A percentile compares a stretch with the other conserved stretches of the same genome.
These are phyloP conservation scores for Heliophila coronopifolia DNA, from an alignment of 441 rosid genomes.

Conservation along the genomic window DNA sequence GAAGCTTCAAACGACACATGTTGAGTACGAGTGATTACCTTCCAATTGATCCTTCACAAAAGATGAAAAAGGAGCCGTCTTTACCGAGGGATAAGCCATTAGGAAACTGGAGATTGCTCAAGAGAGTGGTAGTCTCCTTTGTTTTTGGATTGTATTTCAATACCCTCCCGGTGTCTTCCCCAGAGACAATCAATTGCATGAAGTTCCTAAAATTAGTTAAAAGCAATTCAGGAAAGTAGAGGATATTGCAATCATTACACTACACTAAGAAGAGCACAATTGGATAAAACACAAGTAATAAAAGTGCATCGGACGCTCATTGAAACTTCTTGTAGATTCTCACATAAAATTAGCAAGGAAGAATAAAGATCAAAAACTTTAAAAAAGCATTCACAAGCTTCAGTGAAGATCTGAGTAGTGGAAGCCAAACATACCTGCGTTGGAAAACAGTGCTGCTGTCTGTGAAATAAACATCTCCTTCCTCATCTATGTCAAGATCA, in stretches of 20 bases:
- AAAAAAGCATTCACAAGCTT: background rate
- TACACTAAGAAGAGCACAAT: background rate
- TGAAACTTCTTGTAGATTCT: background rate
- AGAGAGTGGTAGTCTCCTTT: slow-evolving; percentile 64
- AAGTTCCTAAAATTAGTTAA: too few relatives aligned
- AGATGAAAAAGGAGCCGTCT: slow-evolving; percentile 68
- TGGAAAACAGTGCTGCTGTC: slow-evolving; percentile 79
- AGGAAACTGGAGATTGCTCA: slow-evolving; percentile 68
- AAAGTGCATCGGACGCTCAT: slow-evolving; percentile 3
- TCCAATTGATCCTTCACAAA: slow-evolving; percentile 61
- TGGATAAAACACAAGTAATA: background rate
- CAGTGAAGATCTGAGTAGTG: too few relatives aligned
- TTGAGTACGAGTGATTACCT: slow-evolving; percentile 38
- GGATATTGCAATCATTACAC: background rate
- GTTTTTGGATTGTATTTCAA: slow-evolving; percentile 60
- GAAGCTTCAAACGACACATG: slow-evolving; percentile 1
- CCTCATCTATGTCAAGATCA: slow-evolving; percentile 79
- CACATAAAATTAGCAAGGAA: too few relatives aligned
- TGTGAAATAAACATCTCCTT: slow-evolving; percentile 84
- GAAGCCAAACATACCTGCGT: too few relatives aligned
- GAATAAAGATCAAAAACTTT: slow-evolving; percentile 2
- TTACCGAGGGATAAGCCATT: slow-evolving; percentile 77
- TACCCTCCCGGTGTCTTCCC: slow-evolving; percentile 67
- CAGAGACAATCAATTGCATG: slow-evolving; percentile 61
- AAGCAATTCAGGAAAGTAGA: too few relatives aligned